Evolutionary conservation across 1,284 basidiomycete species (phyloP), one percentile per base, ranked within the genome.

Genomic region (Heterobasidion occidentale): DNA sequence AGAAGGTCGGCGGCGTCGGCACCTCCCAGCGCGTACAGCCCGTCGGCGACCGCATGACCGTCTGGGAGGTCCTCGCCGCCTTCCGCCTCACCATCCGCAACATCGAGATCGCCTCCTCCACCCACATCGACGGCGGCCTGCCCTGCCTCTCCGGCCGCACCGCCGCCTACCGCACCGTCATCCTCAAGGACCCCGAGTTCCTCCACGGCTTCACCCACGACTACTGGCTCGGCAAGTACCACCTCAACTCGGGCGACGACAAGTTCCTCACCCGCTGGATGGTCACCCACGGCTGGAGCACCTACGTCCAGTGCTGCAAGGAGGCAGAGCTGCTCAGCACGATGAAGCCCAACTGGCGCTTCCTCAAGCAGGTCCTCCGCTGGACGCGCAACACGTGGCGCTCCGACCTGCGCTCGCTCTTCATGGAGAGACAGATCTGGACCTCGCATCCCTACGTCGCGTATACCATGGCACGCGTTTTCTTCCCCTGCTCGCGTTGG

Each of bases 251-350:
- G 3, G 90, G 91, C 36, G 92, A 94, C 73, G 92, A 94, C 78
- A 95, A 95, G 73, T 95, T 93, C 74, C 75, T 95, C 67, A 95
- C 93, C n/a, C 77, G 93, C 38, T 96, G 93, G 93, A 93, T 94
- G 90, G 92, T 95, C 59, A 87, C 83, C 67, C 91, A 94, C 67
- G 92, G 92, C 15, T 96, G 93, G 93, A 88, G 80, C 70, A 95
- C 92, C 15, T 94, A 93, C 69, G 91, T 94, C 48, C 93, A 95
- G 69, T 88, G 86, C 65, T 94, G 91, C 77, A 85, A 85, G 68
- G 92, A 94, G 73, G 92, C 91, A 14, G 92, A 94, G 73, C 76
- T 95, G 45, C 75, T 94, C 54, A 90, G 86, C 71, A 95, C 92
- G 53, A 96, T 94, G 92, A 96, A 96, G 71, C 92, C 92, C 45